Evolutionary conservation across 2,329 filamentous ascomycete genomes (phyloP).

Genomic region (Didymella sp.): DNA sequence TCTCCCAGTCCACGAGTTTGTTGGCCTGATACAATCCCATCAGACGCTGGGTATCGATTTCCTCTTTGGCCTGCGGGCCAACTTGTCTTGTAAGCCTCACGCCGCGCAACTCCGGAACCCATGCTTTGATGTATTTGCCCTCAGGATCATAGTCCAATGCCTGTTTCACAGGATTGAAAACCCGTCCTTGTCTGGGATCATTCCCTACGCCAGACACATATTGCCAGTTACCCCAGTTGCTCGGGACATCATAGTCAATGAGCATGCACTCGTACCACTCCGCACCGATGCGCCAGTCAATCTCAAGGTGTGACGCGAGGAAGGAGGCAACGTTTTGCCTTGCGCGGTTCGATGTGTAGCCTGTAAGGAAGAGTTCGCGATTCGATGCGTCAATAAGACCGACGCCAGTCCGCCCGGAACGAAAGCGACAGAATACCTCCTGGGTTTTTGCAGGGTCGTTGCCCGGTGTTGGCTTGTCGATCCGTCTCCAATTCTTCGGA

Average conservation of each 20-base stretch:
- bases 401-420: slow-evolving; percentile 72
- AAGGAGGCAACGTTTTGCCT: slow-evolving; percentile 80
- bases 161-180: slow-evolving; percentile 85
- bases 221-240: slow-evolving; percentile 85
- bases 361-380: slow-evolving; percentile 75
- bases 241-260: slow-evolving; percentile 76
- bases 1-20: slow-evolving; percentile 66
- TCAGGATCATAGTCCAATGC: slow-evolving; percentile 76
- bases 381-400: slow-evolving; percentile 80
- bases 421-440: slow-evolving; percentile 64
- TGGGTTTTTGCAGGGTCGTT: slow-evolving; percentile 54
- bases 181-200: slow-evolving; percentile 73
- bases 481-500: slow-evolving; percentile 45
- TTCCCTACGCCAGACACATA: slow-evolving; percentile 82
- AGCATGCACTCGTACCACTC: slow-evolving; percentile 83
- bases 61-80: slow-evolving; percentile 31
- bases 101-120: slow-evolving; percentile 71
- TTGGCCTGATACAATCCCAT: slow-evolving; percentile 74
- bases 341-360: slow-evolving; percentile 78
- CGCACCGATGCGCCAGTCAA: slow-evolving; percentile 82
- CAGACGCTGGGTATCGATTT: slow-evolving; percentile 49
- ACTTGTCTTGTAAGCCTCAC: slow-evolving; percentile 50
- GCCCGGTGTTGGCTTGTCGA: slow-evolving; percentile 43
- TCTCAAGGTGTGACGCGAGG: slow-evolving; percentile 72
- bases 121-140: slow-evolving; percentile 73